These are phyloP conservation scores for Fusarium nodosum DNA, from an alignment of 2,329 filamentous ascomycete species.

Conservation along the genomic window DNA sequence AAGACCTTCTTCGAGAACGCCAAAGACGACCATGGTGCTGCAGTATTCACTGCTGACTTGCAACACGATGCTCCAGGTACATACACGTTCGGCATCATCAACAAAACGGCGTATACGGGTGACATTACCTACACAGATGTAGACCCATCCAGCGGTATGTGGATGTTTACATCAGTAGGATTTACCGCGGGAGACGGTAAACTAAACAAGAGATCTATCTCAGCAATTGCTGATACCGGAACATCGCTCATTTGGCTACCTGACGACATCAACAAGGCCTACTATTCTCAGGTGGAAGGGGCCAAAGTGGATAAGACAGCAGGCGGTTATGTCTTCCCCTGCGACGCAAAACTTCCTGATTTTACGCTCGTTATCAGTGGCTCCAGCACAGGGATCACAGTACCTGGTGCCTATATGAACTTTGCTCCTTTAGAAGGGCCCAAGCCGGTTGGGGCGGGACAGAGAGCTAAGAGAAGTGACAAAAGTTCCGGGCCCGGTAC, in stretches of 20 bases:
- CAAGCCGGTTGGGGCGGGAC: neutral
- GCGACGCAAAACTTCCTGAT: conserved; percentile 61
- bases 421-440: conserved; percentile 60
- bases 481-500: neutral
- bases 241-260: conserved; percentile 76
- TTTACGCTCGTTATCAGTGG: conserved; percentile 67
- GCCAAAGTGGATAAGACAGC: conserved; percentile 57
- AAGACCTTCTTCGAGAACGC: conserved; percentile 60
- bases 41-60: conserved; percentile 77
- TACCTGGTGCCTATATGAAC: conserved; percentile 67
- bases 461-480: conserved; percentile 2
- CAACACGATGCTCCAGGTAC: conserved; percentile 67
- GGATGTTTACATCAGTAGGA: conserved; percentile 65
- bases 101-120: conserved; percentile 72
- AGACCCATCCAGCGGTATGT: conserved; percentile 72
- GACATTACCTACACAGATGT: conserved; percentile 72
- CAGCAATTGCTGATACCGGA: conserved; percentile 69
- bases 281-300: conserved; percentile 63
- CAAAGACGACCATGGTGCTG: conserved; percentile 29
- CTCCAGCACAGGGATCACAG: conserved; percentile 65
- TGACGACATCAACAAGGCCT: conserved; percentile 62
- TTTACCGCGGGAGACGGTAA: conserved; percentile 48
- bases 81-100: conserved; percentile 82
- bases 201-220: conserved; percentile 45
- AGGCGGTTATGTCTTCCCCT: conserved; percentile 64